Percentiles rank a stretch among this genome's conserved stretches.
phyloP scores from a whole-genome alignment of 805 yeast species.

The Suhomyces sp. region DNA sequence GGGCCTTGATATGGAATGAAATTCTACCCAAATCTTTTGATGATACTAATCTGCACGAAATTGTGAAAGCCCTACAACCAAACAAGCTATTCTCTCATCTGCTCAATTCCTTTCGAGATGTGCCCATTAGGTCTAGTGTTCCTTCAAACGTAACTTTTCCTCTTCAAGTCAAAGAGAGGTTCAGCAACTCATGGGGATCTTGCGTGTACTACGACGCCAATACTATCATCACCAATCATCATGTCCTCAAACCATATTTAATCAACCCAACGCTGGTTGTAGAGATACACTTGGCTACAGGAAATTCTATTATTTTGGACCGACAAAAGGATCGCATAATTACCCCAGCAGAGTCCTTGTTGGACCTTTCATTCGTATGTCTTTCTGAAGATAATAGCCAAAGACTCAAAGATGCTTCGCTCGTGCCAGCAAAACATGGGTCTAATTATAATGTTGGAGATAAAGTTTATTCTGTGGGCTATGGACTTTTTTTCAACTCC shows the following conservation, averaged over 20 bases:
- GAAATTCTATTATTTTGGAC: background rate
- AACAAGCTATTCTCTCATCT: background rate
- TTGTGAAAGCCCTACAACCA: background rate
- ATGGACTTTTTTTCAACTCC: slow-evolving; percentile 35
- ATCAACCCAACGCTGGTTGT: slow-evolving; percentile 4
- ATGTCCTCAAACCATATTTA: slow-evolving; percentile 29
- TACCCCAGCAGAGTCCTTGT: slow-evolving; percentile 24
- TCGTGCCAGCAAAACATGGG: background rate
- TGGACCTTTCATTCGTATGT: slow-evolving; percentile 40
- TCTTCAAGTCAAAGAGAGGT: background rate
- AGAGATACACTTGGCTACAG: slow-evolving; percentile 4
- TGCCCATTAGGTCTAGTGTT: background rate
- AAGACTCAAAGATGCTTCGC: background rate
- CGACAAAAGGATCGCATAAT: slow-evolving; percentile 17
- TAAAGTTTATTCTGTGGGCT: slow-evolving; percentile 33
- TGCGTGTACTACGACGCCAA: slow-evolving; percentile 31
- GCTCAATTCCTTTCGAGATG: background rate
- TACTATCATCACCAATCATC: slow-evolving; percentile 40
- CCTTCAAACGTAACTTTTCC: slow-evolving; percentile 16
- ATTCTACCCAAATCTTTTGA: background rate
- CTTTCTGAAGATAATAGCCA: slow-evolving; percentile 11
- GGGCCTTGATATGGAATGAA: slow-evolving; percentile 17
- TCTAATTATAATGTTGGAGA: slow-evolving; percentile 15
- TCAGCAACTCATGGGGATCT: slow-evolving; percentile 39
- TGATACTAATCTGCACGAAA: background rate